Percentiles rank a stretch among this genome's conserved stretches.
Conservation (phyloP, 805 yeast genomes). For the Candida hungchunana region DNA sequence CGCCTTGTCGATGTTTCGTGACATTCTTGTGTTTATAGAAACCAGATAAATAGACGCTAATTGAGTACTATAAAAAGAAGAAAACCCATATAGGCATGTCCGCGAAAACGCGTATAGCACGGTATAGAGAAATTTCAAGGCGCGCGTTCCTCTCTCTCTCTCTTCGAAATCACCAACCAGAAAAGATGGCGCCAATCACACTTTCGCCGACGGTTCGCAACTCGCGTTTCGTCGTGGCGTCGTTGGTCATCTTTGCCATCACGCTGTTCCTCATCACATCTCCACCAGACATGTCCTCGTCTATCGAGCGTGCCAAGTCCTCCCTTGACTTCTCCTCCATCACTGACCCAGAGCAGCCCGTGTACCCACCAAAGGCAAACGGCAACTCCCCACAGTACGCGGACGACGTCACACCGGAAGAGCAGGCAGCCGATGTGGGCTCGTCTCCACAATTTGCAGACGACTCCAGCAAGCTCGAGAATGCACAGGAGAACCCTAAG, state of each 20-base stretch:
- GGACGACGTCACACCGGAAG: constrained; percentile 21
- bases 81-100: too few relatives aligned
- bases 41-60: too few relatives aligned
- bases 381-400: constrained; percentile 25
- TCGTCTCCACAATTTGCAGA: constrained; percentile 24
- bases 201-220: constrained; percentile 34
- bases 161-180: neutral
- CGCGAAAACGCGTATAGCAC: too few relatives aligned
- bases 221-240: constrained; percentile 48
- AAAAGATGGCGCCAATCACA: constrained; percentile 5
- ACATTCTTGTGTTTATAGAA: too few relatives aligned
- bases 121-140: too few relatives aligned
- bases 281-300: constrained; percentile 32
- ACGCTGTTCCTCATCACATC: constrained; percentile 47
- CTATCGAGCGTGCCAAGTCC: constrained; percentile 29
- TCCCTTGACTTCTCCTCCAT: constrained; percentile 11
- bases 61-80: too few relatives aligned
- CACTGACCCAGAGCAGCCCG: constrained; percentile 4
- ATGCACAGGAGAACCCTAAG: constrained; percentile 22
- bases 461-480: constrained; percentile 14
- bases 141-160: too few relatives aligned
- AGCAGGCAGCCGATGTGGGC: constrained; percentile 9
- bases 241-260: constrained; percentile 46
- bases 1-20: constrained; percentile 73
- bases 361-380: constrained; percentile 12